phyloP scores from a whole-genome alignment of 148 eudicot species.

The Amaranthus palmeri region DNA sequence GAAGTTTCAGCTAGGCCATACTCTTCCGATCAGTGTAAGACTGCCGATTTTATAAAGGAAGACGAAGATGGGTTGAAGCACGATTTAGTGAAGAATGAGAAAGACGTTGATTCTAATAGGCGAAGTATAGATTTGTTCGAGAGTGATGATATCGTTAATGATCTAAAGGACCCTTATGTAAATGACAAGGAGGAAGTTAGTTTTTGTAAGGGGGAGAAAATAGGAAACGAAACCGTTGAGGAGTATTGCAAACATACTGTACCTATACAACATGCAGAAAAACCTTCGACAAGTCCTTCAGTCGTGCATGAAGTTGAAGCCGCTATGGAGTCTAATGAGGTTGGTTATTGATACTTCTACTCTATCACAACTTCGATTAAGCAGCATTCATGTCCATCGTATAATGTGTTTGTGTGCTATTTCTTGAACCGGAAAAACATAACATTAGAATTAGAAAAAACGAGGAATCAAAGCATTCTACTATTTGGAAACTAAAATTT shows the following conservation, averaged over 20 bases:
- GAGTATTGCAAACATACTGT: constrained; percentile 1
- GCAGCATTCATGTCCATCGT: background rate
- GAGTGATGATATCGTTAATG: background rate
- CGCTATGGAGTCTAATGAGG: constrained; percentile 14
- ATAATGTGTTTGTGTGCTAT: background rate
- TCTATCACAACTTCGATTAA: background rate
- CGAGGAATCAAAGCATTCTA: no score
- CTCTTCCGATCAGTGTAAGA: constrained; percentile 21
- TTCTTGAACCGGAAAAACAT: no score
- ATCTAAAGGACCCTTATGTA: constrained; percentile 10
- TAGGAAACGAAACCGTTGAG: constrained; percentile 21
- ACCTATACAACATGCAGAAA: constrained; percentile 5
- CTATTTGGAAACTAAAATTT: no score
- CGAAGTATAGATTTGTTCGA: constrained; percentile 8
- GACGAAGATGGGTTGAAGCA: constrained; percentile 22
- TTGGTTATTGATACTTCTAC: background rate
- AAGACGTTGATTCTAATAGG: constrained; percentile 7
- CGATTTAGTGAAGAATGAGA: constrained; percentile 20
- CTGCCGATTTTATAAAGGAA: constrained; percentile 15
- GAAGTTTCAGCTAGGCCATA: constrained; percentile 15
- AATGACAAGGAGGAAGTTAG: constrained; percentile 25
- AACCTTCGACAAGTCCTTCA: constrained; percentile 11
- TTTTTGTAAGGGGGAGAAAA: constrained; percentile 21
- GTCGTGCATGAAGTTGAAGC: background rate
- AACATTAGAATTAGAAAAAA: no score